A percentile compares a stretch with the other conserved stretches of the same genome.
phyloP scores from a whole-genome alignment of 169 alveolate genomes.

The Ophryocystis elektroscirrha region DNA sequence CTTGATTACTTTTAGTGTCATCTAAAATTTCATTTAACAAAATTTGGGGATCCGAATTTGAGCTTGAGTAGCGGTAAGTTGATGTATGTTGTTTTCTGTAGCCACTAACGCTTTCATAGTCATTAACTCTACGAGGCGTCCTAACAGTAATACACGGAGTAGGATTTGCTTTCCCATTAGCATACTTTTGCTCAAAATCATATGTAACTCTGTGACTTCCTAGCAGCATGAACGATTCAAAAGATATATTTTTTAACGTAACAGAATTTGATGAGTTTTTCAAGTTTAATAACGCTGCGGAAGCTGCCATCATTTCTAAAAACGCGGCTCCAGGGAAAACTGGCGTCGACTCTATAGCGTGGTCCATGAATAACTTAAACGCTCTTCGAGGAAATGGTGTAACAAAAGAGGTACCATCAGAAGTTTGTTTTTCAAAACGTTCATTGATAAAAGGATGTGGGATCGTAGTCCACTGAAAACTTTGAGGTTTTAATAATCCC shows the following conservation, averaged over 20 bases:
- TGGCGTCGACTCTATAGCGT: constrained; percentile 26
- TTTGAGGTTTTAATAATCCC: too few species aligned
- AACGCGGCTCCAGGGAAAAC: constrained; percentile 39
- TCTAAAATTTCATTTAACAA: neutral
- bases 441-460: constrained; percentile 31
- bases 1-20: neutral
- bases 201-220: constrained; percentile 16
- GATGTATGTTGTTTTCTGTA: neutral
- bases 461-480: constrained; percentile 35
- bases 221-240: constrained; percentile 22
- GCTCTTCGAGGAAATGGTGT: constrained; percentile 25
- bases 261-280: constrained; percentile 8
- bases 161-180: neutral
- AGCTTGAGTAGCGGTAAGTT: too few species aligned
- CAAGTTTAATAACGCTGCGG: constrained; percentile 18
- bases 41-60: too few species aligned
- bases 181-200: constrained; percentile 18
- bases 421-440: constrained; percentile 2
- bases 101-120: neutral
- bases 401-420: constrained; percentile 11
- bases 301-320: constrained; percentile 32
- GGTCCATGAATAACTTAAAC: constrained; percentile 29
- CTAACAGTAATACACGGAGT: neutral
- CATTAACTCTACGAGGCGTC: neutral
- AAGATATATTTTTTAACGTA: constrained; percentile 12